These are phyloP conservation scores for Platanthera zijinensis DNA, from an alignment of 106 monocot genomes.

Conservation along the genomic window DNA sequence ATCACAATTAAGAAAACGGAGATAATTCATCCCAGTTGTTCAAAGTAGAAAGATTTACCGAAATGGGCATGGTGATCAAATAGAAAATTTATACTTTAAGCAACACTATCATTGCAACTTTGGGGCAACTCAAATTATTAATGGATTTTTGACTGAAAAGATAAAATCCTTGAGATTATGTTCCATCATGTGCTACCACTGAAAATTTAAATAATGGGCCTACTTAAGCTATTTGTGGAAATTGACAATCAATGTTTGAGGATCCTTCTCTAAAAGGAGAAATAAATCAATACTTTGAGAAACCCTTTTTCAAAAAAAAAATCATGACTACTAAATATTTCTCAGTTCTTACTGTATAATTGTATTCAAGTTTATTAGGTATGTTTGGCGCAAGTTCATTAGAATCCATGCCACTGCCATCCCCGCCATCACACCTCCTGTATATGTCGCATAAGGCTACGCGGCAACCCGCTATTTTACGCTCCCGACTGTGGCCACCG, in stretches of 20 bases:
- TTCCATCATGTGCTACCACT: neutral
- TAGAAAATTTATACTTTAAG: neutral
- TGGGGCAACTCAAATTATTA: neutral
- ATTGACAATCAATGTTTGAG: neutral
- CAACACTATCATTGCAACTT: neutral
- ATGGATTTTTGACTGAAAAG: neutral
- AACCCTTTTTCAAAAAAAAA: neutral
- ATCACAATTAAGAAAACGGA: neutral
- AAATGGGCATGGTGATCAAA: neutral
- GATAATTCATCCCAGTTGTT: neutral
- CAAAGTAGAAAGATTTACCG: neutral
- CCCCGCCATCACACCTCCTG: too few species aligned
- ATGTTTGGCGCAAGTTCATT: too few species aligned
- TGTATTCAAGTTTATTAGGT: neutral
- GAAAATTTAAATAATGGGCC: neutral
- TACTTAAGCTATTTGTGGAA: neutral
- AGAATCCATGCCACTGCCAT: too few species aligned
- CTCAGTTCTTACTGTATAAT: neutral
- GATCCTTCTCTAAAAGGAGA: neutral
- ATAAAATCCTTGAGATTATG: neutral
- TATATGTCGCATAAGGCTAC: too few species aligned
- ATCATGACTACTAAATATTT: neutral
- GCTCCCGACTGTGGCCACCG: too few species aligned
- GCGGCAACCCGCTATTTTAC: too few species aligned
- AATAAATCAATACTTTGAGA: neutral